Percentiles rank a stretch among this genome's conserved stretches.
These are phyloP conservation scores for Fagopyrum esculentum DNA, from an alignment of 148 eudicot genomes.

Conservation along the genomic window DNA sequence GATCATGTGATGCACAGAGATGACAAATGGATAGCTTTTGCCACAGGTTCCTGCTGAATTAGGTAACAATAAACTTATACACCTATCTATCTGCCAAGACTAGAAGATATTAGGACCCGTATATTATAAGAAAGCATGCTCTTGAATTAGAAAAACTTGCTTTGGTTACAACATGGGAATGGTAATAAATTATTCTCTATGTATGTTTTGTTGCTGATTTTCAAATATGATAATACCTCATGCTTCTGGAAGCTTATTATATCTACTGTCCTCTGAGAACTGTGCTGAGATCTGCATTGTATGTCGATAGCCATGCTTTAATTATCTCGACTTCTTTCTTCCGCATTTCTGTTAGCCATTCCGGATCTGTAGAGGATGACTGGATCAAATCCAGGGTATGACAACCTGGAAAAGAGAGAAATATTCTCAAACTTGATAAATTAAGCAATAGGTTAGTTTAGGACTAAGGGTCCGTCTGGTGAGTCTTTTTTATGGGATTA, in stretches of 20 bases:
- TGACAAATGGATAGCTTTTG: conserved; percentile 8
- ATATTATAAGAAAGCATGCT: too few species aligned
- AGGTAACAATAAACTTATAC: neutral
- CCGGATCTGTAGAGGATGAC: conserved; percentile 17
- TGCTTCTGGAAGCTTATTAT: neutral
- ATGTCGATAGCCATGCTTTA: conserved; percentile 16
- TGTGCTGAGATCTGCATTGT: conserved; percentile 16
- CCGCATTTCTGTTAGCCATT: conserved; percentile 24
- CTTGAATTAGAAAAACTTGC: too few species aligned
- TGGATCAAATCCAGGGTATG: conserved; percentile 14
- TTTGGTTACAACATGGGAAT: too few species aligned
- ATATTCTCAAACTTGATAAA: neutral
- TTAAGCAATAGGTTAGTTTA: too few species aligned
- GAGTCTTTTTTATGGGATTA: too few species aligned
- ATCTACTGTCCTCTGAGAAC: neutral
- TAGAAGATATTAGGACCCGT: neutral
- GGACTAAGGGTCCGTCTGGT: too few species aligned
- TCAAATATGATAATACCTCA: too few species aligned
- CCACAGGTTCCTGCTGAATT: neutral
- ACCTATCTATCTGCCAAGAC: neutral
- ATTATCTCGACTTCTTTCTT: conserved; percentile 25
- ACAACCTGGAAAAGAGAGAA: conserved; percentile 14
- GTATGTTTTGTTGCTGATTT: too few species aligned
- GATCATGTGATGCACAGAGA: conserved; percentile 2
- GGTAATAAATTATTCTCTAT: too few species aligned